Conservation (phyloP, 2,329 filamentous ascomycete genomes). For the Scedosporium apiospermum region DNA sequence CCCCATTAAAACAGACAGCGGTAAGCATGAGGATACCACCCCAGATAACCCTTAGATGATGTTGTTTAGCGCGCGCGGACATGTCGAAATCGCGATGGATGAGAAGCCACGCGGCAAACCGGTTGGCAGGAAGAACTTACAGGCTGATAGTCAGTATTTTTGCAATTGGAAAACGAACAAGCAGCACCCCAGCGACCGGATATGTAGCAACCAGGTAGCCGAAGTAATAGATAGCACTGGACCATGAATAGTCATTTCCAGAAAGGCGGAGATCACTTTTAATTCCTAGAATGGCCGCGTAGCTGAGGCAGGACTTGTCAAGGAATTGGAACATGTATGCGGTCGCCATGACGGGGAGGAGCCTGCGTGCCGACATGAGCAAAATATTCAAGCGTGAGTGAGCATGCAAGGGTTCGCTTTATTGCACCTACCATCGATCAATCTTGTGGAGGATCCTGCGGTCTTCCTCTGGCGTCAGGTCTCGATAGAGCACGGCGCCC, state of each 20-base stretch:
- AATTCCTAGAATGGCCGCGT: conserved; percentile 40
- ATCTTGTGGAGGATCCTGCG: too few species aligned
- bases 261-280: conserved; percentile 32
- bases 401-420: too few species aligned
- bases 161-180: conserved; percentile 14
- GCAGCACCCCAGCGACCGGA: conserved; percentile 11
- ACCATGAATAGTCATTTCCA: conserved; percentile 40
- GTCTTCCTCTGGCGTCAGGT: too few species aligned
- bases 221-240: conserved; percentile 37
- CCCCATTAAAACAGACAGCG: conserved; percentile 26
- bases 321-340: conserved; percentile 52
- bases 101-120: not conserved
- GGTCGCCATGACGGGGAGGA: conserved; percentile 41
- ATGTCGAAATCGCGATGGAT: not conserved
- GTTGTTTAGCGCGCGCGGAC: not conserved
- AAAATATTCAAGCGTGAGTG: too few species aligned
- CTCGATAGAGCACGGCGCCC: too few species aligned
- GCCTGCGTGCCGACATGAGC: conserved; percentile 15
- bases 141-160: conserved; percentile 14
- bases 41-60: conserved; percentile 17
- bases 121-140: conserved; percentile 1
- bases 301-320: conserved; percentile 48
- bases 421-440: too few species aligned
- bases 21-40: conserved; percentile 32
- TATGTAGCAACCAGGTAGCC: conserved; percentile 28